Percentiles rank a stretch among this genome's conserved stretches.
phyloP scores from a whole-genome alignment of 345 rosid genomes.

The Cardamine chenopodiifolia region DNA sequence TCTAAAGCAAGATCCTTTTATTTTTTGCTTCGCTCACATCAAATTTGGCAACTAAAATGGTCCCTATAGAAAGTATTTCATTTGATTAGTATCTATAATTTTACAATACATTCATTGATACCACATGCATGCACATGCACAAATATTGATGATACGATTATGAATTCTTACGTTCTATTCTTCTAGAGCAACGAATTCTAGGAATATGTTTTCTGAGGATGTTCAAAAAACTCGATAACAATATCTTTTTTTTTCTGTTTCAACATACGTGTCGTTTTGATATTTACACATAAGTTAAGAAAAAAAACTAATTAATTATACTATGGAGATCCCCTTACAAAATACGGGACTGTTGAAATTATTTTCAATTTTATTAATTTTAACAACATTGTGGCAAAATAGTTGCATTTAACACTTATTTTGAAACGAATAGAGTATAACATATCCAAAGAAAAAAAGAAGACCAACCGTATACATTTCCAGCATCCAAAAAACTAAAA shows the following conservation, averaged over 20 bases:
- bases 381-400: background rate
- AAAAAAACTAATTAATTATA: background rate
- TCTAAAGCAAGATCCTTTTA: background rate
- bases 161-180: background rate
- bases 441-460: background rate
- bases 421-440: background rate
- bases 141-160: conserved; percentile 9
- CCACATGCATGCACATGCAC: conserved; percentile 35
- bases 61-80: conserved; percentile 8
- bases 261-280: too few species aligned
- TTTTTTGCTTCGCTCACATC: conserved; percentile 1
- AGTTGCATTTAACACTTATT: background rate
- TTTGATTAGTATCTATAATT: conserved; percentile 3
- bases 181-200: background rate
- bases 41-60: conserved; percentile 27
- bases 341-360: background rate
- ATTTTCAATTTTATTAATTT: background rate
- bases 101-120: background rate
- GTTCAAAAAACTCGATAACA: background rate
- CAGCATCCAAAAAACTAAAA: background rate
- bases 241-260: too few species aligned
- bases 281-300: too few species aligned
- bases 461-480: background rate
- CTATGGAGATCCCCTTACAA: background rate
- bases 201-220: background rate